Evolutionary conservation across 2,329 filamentous ascomycete genomes (phyloP).

Genomic region (Venturia carpophila): DNA sequence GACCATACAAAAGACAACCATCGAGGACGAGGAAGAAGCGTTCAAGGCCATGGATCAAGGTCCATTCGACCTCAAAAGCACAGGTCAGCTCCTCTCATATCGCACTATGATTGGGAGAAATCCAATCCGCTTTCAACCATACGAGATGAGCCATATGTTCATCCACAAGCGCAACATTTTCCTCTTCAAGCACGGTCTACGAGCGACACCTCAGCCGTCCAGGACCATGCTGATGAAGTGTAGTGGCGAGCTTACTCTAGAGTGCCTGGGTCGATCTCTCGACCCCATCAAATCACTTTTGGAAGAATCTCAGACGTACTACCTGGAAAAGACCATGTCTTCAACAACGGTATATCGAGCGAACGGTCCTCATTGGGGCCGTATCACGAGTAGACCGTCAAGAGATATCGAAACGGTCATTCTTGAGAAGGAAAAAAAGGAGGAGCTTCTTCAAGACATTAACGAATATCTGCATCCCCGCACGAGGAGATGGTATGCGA

Average conservation of each 20-base stretch:
- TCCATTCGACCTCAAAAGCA: conserved; percentile 5
- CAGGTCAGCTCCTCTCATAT: conserved; percentile 12
- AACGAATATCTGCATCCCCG: conserved; percentile 49
- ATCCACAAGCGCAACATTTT: conserved; percentile 16
- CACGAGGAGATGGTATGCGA: conserved; percentile 70
- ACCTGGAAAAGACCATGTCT: conserved; percentile 1
- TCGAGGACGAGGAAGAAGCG: conserved; percentile 18
- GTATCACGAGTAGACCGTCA: conserved; percentile 7
- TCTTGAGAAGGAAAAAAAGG: conserved; percentile 17
- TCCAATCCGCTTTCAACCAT: conserved; percentile 17
- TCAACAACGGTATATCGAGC: conserved; percentile 11
- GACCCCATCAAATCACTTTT: conserved; percentile 15
- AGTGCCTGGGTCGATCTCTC: conserved; percentile 12
- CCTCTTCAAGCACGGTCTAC: conserved; percentile 15
- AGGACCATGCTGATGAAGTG: neutral
- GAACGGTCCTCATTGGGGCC: conserved; percentile 16
- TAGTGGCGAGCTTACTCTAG: conserved; percentile 15
- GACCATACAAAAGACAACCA: conserved; percentile 12
- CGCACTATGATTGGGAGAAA: conserved; percentile 18
- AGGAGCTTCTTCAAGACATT: conserved; percentile 18
- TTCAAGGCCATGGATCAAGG: conserved; percentile 14
- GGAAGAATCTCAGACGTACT: conserved; percentile 17
- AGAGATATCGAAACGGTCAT: conserved; percentile 17
- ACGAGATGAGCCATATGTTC: conserved; percentile 16
- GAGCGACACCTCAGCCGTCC: neutral